These are phyloP conservation scores for Parastagonospora avenae DNA, from an alignment of 2,329 filamentous ascomycete genomes.

Conservation along the genomic window DNA sequence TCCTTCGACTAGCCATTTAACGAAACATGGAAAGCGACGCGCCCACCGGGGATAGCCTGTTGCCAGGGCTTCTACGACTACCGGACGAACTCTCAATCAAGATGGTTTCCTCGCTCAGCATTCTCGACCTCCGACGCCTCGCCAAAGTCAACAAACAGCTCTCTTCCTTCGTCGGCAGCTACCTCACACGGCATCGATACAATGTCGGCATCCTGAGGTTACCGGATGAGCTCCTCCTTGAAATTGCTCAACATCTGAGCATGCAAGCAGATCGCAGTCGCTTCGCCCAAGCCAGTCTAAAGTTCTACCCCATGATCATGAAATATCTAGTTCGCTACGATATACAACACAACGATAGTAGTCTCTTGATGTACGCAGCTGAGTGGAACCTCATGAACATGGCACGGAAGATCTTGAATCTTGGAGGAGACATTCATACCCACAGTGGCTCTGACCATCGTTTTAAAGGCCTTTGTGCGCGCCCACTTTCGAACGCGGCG, in stretches of 20 bases:
- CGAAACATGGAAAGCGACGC: too few relatives aligned
- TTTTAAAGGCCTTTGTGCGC: too few relatives aligned
- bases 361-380: constrained; percentile 14
- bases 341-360: constrained; percentile 10
- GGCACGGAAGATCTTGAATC: not conserved
- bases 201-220: constrained; percentile 6
- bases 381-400: constrained; percentile 12
- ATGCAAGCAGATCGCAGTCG: constrained; percentile 8
- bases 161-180: constrained; percentile 6
- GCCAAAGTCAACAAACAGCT: constrained; percentile 5
- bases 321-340: constrained; percentile 11
- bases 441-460: too few relatives aligned
- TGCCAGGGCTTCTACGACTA: not conserved
- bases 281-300: constrained; percentile 11
- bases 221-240: constrained; percentile 13
- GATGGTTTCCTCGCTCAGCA: constrained; percentile 8
- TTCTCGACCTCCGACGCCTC: constrained; percentile 7
- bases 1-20: too few relatives aligned
- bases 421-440: too few relatives aligned
- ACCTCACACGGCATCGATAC: constrained; percentile 8
- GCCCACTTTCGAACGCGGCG: too few relatives aligned
- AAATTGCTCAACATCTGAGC: constrained; percentile 11
- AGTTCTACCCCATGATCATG: constrained; percentile 13
- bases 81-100: constrained; percentile 11
- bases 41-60: too few relatives aligned